These are phyloP conservation scores for Paramecium primaurelia DNA, from an alignment of 73 alveolate genomes.

Conservation along the genomic window DNA sequence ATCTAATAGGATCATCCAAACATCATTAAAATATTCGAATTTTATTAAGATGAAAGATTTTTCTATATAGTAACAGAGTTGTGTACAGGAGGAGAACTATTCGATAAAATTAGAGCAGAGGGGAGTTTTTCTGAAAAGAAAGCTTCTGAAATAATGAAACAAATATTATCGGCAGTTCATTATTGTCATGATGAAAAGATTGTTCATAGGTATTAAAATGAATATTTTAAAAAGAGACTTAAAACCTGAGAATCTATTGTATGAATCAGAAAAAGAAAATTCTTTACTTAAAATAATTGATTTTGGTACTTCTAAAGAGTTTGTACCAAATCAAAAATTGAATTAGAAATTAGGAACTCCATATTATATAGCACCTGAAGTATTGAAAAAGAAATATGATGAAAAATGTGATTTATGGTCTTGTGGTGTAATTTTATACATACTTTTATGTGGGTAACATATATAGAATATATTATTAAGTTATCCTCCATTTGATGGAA, in stretches of 20 bases:
- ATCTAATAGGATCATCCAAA: conserved; percentile 80
- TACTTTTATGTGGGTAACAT: conserved; percentile 53
- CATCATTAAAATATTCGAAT: conserved; percentile 85
- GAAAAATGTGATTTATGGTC: conserved; percentile 68
- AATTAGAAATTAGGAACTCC: conserved; percentile 48
- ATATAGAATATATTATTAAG: neutral
- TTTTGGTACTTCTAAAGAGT: conserved; percentile 57
- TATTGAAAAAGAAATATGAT: conserved; percentile 36
- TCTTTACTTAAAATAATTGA: conserved; percentile 45
- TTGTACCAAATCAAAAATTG: conserved; percentile 6
- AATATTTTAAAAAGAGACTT: conserved; percentile 61
- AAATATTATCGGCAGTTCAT: conserved; percentile 79
- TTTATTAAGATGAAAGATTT: conserved; percentile 80
- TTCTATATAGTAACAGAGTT: conserved; percentile 82
- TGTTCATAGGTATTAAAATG: conserved; percentile 63
- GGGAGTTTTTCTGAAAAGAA: conserved; percentile 83
- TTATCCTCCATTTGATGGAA: conserved; percentile 74
- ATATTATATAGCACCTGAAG: conserved; percentile 67
- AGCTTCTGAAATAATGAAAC: conserved; percentile 80
- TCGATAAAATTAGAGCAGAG: conserved; percentile 75
- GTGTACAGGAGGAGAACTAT: conserved; percentile 89
- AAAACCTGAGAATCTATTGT: conserved; percentile 75
- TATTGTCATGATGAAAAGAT: conserved; percentile 84
- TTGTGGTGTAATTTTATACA: conserved; percentile 60
- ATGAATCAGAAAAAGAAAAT: conserved; percentile 42